These are phyloP conservation scores for Trypanosomatidae sp. DNA, from an alignment of 208 protist genomes.

Conservation along the genomic window DNA sequence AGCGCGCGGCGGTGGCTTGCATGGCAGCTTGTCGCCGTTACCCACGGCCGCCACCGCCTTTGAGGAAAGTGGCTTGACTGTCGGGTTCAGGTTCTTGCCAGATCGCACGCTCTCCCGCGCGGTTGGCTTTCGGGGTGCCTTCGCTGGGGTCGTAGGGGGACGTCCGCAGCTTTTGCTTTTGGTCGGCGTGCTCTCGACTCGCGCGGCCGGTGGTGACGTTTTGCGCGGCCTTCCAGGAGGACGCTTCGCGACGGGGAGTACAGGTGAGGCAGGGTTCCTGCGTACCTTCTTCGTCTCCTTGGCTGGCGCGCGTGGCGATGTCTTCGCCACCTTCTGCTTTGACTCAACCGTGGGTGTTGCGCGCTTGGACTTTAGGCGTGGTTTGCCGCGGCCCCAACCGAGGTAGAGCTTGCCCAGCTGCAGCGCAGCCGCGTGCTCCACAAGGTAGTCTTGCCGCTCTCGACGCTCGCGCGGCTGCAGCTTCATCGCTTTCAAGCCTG, in stretches of 20 bases:
- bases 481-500: conserved; percentile 26
- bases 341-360: not conserved
- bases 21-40: not conserved
- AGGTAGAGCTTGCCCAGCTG: conserved; percentile 35
- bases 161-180: not conserved
- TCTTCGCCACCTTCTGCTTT: not conserved
- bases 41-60: not conserved
- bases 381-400: conserved; percentile 19
- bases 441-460: conserved; percentile 26
- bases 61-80: not conserved
- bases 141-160: not conserved
- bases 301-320: conserved; percentile 3
- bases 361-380: not conserved
- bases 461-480: conserved; percentile 31
- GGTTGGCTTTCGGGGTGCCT: not conserved
- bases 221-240: not conserved
- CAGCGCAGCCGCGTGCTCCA: conserved; percentile 38
- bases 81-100: not conserved
- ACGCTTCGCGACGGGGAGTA: not conserved
- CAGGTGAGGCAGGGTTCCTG: not conserved
- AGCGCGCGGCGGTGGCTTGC: not conserved
- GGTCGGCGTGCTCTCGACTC: not conserved
- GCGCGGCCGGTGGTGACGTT: not conserved
- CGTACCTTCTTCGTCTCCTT: not conserved
- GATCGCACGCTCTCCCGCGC: not conserved